phyloP scores from a whole-genome alignment of 2,329 filamentous ascomycete species.

The Fusarium nelsonii region DNA sequence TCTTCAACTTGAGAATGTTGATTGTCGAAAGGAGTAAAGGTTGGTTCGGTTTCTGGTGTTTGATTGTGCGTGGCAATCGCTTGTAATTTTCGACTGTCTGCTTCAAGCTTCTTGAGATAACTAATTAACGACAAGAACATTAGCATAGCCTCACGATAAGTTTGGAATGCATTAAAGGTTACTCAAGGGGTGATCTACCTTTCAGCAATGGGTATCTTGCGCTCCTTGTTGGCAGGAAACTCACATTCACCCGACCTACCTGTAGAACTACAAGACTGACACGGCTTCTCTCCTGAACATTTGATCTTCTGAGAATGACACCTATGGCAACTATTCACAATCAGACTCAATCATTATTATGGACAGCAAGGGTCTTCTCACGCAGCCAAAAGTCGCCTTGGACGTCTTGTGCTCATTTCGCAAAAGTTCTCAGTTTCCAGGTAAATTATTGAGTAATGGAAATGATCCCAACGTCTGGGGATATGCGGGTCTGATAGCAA shows the following conservation, averaged over 20 bases:
- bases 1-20: slow-evolving; percentile 40
- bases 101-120: slow-evolving; percentile 37
- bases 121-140: neutral
- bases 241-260: slow-evolving; percentile 54
- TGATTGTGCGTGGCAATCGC: slow-evolving; percentile 21
- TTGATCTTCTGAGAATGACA: slow-evolving; percentile 62
- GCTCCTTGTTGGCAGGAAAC: slow-evolving; percentile 57
- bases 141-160: neutral
- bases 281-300: slow-evolving; percentile 59
- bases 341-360: slow-evolving; percentile 5
- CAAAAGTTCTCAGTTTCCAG: neutral
- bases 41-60: slow-evolving; percentile 29
- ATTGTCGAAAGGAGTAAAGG: slow-evolving; percentile 17
- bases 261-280: slow-evolving; percentile 55
- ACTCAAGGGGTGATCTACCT: slow-evolving; percentile 1
- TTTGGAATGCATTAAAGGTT: accelerated
- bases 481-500: slow-evolving; percentile 30
- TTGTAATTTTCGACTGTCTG: slow-evolving; percentile 21
- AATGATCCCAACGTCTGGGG: slow-evolving; percentile 12
- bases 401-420: slow-evolving; percentile 41
- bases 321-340: slow-evolving; percentile 52
- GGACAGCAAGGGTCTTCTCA: slow-evolving; percentile 16
- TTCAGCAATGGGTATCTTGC: slow-evolving; percentile 52
- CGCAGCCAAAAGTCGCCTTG: slow-evolving; percentile 46
- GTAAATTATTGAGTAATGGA: slow-evolving; percentile 27